A percentile compares a stretch with the other conserved stretches of the same genome.
These are phyloP conservation scores for Penicillium sp. DNA, from an alignment of 2,329 filamentous ascomycete genomes.

Conservation along the genomic window DNA sequence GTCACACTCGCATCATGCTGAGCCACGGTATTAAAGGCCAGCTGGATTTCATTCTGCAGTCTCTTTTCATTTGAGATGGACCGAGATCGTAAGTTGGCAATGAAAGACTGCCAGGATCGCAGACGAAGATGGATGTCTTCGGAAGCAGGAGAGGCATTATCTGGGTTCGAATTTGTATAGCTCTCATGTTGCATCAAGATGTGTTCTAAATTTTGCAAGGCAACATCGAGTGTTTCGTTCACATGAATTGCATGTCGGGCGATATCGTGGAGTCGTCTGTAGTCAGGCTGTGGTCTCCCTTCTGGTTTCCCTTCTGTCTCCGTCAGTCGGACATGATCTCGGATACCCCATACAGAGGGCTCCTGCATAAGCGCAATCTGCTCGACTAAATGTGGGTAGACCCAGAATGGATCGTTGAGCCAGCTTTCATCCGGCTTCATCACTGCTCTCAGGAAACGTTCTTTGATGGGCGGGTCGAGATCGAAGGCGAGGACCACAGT, in stretches of 20 bases:
- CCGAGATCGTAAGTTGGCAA: constrained; percentile 23
- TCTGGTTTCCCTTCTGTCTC: constrained; percentile 19
- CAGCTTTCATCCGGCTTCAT: not conserved
- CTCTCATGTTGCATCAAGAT: constrained; percentile 21
- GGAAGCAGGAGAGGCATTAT: not conserved
- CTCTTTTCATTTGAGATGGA: constrained; percentile 31
- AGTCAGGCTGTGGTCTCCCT: constrained; percentile 19
- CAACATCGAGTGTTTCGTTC: constrained; percentile 30
- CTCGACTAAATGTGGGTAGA: constrained; percentile 13
- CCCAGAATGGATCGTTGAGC: constrained; percentile 22
- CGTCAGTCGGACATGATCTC: constrained; percentile 24
- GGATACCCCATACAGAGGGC: constrained; percentile 27
- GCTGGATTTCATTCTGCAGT: constrained; percentile 32
- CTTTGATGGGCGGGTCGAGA: not conserved
- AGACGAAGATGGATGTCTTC: constrained; percentile 22
- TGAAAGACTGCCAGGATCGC: constrained; percentile 22
- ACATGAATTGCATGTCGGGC: constrained; percentile 34
- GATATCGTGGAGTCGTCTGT: constrained; percentile 28
- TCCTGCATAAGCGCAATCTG: constrained; percentile 26
- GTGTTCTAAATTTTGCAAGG: constrained; percentile 23
- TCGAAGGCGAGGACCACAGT: constrained; percentile 18
- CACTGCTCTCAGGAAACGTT: not conserved
- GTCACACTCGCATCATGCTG: constrained; percentile 25
- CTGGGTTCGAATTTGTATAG: constrained; percentile 1
- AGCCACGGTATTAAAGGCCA: constrained; percentile 34